A percentile compares a stretch with the other conserved stretches of the same genome.
Evolutionary conservation across 2,329 filamentous ascomycete genomes (phyloP).

Genomic region (Blastomyces gilchristii): DNA sequence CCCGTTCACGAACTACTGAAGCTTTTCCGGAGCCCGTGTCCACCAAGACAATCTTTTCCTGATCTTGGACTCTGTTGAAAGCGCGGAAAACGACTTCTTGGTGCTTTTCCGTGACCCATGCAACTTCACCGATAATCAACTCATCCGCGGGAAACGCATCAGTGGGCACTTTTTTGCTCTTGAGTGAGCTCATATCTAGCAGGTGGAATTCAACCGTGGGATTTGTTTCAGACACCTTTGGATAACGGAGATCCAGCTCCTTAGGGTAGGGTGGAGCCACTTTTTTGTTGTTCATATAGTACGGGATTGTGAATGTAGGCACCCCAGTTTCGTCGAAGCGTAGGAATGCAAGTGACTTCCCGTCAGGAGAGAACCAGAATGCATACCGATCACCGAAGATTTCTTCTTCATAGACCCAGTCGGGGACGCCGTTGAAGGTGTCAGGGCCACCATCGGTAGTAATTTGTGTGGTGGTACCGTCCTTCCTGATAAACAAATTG

Average conservation of each 20-base stretch:
- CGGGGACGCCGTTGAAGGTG: constrained; percentile 81
- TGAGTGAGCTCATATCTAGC: constrained; percentile 42
- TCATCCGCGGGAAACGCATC: constrained; percentile 51
- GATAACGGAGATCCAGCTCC: constrained; percentile 55
- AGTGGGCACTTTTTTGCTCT: constrained; percentile 41
- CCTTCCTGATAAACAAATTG: constrained; percentile 51
- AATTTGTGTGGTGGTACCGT: constrained; percentile 50
- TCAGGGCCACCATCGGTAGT: constrained; percentile 74
- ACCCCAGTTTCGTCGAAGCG: constrained; percentile 72
- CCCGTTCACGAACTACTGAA: constrained; percentile 44
- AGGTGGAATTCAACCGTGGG: constrained; percentile 54
- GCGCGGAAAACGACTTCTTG: constrained; percentile 53
- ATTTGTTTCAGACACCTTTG: constrained; percentile 59
- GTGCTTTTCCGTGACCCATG: constrained; percentile 55
- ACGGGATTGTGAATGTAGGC: constrained; percentile 54
- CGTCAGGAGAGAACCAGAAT: constrained; percentile 86
- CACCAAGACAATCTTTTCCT: constrained; percentile 52
- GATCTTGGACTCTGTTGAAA: constrained; percentile 59
- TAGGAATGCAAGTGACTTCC: constrained; percentile 74
- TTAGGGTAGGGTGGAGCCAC: constrained; percentile 52
- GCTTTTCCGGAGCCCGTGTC: constrained; percentile 41
- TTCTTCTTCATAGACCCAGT: constrained; percentile 88
- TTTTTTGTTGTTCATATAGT: constrained; percentile 52
- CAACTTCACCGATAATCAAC: constrained; percentile 56
- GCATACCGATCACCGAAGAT: constrained; percentile 65